Evolutionary conservation across 1,284 basidiomycete genomes (phyloP).

Genomic region (Ganoderma sinense): DNA sequence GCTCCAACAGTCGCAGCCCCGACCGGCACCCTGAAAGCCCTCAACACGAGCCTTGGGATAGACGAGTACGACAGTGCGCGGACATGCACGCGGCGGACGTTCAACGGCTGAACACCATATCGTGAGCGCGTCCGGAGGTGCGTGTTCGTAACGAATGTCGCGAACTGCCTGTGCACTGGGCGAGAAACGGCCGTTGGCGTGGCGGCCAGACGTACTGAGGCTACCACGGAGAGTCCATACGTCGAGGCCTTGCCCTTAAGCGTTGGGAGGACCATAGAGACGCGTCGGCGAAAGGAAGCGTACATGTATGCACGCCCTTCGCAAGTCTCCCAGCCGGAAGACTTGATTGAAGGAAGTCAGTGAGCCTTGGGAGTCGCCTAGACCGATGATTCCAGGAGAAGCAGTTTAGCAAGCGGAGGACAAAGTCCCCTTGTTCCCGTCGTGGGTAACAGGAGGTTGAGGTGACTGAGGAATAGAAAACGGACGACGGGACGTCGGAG

Average conservation of each 20-base stretch:
- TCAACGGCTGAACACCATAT: conserved; percentile 49
- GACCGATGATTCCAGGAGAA: neutral
- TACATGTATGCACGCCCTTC: conserved; percentile 46
- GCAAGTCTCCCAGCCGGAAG: conserved; percentile 4
- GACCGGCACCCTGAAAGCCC: conserved; percentile 86
- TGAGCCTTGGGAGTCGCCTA: neutral
- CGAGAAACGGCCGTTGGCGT: conserved; percentile 40
- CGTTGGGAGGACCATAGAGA: conserved; percentile 44
- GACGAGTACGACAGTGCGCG: conserved; percentile 85
- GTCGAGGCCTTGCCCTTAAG: conserved; percentile 62
- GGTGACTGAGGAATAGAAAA: neutral
- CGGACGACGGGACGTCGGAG: neutral
- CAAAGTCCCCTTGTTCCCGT: neutral
- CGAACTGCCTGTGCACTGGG: conserved; percentile 61
- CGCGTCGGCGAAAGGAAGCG: conserved; percentile 50
- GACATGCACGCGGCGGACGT: conserved; percentile 70
- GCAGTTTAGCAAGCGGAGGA: conserved; percentile 1
- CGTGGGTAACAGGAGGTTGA: neutral
- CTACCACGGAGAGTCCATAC: conserved; percentile 48
- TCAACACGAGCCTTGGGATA: conserved; percentile 82
- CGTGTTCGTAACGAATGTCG: conserved; percentile 59
- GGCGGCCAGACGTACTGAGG: conserved; percentile 41
- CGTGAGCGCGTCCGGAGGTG: conserved; percentile 51
- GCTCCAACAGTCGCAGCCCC: conserved; percentile 88
- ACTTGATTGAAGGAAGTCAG: conserved; percentile 2